Conservation (phyloP, 306 rosid genomes). For the Lagenaria siceraria region DNA sequence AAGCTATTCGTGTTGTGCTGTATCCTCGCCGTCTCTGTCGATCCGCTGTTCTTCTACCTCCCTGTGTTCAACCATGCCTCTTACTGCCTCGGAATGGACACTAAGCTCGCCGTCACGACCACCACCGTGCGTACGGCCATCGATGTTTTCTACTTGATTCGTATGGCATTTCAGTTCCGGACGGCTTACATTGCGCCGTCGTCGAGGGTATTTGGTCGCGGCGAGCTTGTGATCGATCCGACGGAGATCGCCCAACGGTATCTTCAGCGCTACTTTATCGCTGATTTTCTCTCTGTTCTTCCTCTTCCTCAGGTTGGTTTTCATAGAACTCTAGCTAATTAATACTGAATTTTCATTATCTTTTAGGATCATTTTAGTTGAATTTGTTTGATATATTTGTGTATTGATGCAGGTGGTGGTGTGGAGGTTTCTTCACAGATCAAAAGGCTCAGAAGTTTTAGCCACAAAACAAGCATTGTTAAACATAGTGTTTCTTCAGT, state of each 20-base stretch:
- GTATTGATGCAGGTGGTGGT: slow-evolving; percentile 43
- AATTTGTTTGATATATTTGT: not conserved
- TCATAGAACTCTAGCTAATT: not conserved
- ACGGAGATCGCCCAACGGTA: slow-evolving; percentile 61
- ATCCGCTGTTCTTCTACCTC: slow-evolving; percentile 81
- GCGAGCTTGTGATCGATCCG: slow-evolving; percentile 91
- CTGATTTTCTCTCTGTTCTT: slow-evolving; percentile 59
- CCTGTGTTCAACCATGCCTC: slow-evolving; percentile 57
- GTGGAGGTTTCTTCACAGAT: slow-evolving; percentile 34
- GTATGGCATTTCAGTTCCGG: slow-evolving; percentile 60
- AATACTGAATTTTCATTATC: too few relatives aligned
- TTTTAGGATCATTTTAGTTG: too few relatives aligned
- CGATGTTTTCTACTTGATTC: slow-evolving; percentile 52
- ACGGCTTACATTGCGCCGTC: slow-evolving; percentile 89
- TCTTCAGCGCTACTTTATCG: slow-evolving; percentile 47
- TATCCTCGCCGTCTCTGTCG: slow-evolving; percentile 62
- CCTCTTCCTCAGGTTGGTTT: slow-evolving; percentile 81
- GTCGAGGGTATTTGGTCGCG: slow-evolving; percentile 86
- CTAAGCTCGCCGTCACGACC: slow-evolving; percentile 29
- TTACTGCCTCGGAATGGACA: slow-evolving; percentile 66
- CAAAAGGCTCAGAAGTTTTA: slow-evolving; percentile 41
- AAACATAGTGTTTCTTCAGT: slow-evolving; percentile 48
- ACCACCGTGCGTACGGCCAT: slow-evolving; percentile 34
- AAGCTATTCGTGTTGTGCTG: slow-evolving; percentile 67
- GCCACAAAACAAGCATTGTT: slow-evolving; percentile 54